Percentiles rank a stretch among this genome's conserved stretches.
Conservation (phyloP, 805 yeast species). For the Starmerella tilneyi region DNA sequence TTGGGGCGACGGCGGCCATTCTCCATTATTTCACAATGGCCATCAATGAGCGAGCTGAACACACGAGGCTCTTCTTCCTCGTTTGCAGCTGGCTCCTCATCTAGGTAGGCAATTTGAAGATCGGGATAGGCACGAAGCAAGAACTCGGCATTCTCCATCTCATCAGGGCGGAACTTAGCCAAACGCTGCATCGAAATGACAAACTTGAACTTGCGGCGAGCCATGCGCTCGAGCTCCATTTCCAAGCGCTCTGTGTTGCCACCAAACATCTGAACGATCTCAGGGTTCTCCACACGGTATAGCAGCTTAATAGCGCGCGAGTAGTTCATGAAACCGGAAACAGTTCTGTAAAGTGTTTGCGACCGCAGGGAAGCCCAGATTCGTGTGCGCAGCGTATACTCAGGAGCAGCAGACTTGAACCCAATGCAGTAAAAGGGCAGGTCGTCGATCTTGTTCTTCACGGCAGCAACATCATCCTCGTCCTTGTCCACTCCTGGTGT, state of each 20-base stretch:
- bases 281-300: slow-evolving; percentile 91
- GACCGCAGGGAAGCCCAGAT: slow-evolving; percentile 98
- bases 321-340: slow-evolving; percentile 97
- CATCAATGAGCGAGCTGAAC: slow-evolving; percentile 64
- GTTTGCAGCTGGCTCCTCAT: slow-evolving; percentile 60
- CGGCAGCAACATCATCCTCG: slow-evolving; percentile 50
- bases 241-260: slow-evolving; percentile 96
- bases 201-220: slow-evolving; percentile 67
- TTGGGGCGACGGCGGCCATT: slow-evolving; percentile 53
- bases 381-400: slow-evolving; percentile 88
- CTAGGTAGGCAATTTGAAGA: slow-evolving; percentile 73
- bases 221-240: slow-evolving; percentile 81
- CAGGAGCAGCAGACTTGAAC: slow-evolving; percentile 95
- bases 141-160: slow-evolving; percentile 55
- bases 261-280: slow-evolving; percentile 94
- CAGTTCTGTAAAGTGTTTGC: slow-evolving; percentile 92
- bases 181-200: slow-evolving; percentile 82
- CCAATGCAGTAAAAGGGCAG: slow-evolving; percentile 93
- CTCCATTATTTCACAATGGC: slow-evolving; percentile 44
- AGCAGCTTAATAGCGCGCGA: slow-evolving; percentile 89
- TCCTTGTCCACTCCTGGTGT: slow-evolving; percentile 23
- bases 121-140: slow-evolving; percentile 67
- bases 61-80: slow-evolving; percentile 40
- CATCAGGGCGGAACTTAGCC: slow-evolving; percentile 52
- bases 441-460: slow-evolving; percentile 80